Base-by-base conservation (phyloP, 345 rosid genomes). In the Abelmoschus esculentus region DNA sequence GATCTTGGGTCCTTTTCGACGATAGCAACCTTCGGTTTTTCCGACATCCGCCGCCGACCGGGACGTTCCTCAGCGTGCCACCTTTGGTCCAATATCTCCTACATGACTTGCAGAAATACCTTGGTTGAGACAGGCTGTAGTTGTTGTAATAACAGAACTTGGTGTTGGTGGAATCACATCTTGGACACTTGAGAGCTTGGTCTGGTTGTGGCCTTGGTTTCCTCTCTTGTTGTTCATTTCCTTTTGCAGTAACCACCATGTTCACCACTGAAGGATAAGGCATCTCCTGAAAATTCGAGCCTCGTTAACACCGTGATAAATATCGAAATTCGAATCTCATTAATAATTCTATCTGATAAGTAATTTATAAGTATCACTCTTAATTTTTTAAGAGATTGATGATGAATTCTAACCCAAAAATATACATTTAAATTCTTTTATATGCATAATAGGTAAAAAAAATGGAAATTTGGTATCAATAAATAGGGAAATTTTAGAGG, bases 101-200 rank as follows among this genome's bases (percentile, higher is more conserved):
- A 81, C 96, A 89, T 31, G 90, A 84, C 79, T 89, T 89, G 85
- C 96, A 89, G 64, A 89, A 89, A 86, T 89, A 87, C 73, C 96
- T 80, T 19, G 96, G 96, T 77, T 89, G 96, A 54, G 92, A 72
- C 67, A 87, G 89, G 74, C 90, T 89, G 80, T 89, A 89, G 86
- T 89, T 89, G 85, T 89, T 89, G 90, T 89, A 89, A 82, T 89
- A 89, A 82, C 96, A 89, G 77, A 89, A 89, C 77, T 89, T 89
- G 78, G 96, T 89, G 87, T 89, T 89, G 61, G 86, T 77, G 65
- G 96, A 89, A 60, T 87, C 89, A 69, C 96, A 89, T 70, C 96
- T 80, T 28, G 96, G 96, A 57, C 96, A 89, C 10, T 83, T 83
- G 5, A 81, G 84, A 6, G 89, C 87, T 74, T 85, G 88, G 66